Evolutionary conservation across 768 basidiomycete genomes (phyloP).

Genomic region (Lactarius psammicola): DNA sequence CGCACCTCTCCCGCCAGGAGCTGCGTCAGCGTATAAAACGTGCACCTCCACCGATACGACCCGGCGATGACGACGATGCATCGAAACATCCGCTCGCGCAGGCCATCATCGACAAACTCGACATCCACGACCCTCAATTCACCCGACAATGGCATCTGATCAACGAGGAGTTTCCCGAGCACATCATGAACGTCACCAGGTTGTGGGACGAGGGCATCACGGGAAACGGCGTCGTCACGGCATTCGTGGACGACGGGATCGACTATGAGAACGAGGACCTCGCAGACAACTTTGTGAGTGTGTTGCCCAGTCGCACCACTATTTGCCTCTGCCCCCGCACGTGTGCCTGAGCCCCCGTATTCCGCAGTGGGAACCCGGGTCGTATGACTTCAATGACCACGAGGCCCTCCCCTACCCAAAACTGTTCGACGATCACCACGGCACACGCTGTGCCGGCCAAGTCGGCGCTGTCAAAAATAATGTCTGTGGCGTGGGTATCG

Average conservation of each 20-base stretch:
- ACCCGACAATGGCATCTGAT: slow-evolving; percentile 91
- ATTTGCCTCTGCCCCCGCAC: neutral
- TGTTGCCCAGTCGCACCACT: neutral
- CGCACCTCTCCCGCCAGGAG: slow-evolving; percentile 57
- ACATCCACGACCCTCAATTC: slow-evolving; percentile 81
- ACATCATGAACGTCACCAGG: slow-evolving; percentile 89
- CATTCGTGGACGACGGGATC: slow-evolving; percentile 92
- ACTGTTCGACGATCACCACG: slow-evolving; percentile 91
- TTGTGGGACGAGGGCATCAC: slow-evolving; percentile 91
- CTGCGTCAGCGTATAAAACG: slow-evolving; percentile 71
- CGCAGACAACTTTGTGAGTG: slow-evolving; percentile 85
- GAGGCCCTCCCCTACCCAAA: slow-evolving; percentile 81
- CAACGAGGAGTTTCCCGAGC: slow-evolving; percentile 77
- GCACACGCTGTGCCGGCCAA: slow-evolving; percentile 97
- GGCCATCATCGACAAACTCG: slow-evolving; percentile 56
- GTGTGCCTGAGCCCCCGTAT: neutral
- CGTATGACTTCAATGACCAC: slow-evolving; percentile 97
- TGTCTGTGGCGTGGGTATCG: slow-evolving; percentile 92
- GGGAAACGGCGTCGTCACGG: slow-evolving; percentile 81
- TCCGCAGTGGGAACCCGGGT: slow-evolving; percentile 74
- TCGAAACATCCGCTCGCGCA: slow-evolving; percentile 40
- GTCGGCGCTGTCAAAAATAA: slow-evolving; percentile 91
- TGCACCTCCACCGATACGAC: slow-evolving; percentile 59
- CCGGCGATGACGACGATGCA: slow-evolving; percentile 29
- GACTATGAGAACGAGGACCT: slow-evolving; percentile 89